Conservation (phyloP, 305 asterid species). For the Petunia hybrid region DNA sequence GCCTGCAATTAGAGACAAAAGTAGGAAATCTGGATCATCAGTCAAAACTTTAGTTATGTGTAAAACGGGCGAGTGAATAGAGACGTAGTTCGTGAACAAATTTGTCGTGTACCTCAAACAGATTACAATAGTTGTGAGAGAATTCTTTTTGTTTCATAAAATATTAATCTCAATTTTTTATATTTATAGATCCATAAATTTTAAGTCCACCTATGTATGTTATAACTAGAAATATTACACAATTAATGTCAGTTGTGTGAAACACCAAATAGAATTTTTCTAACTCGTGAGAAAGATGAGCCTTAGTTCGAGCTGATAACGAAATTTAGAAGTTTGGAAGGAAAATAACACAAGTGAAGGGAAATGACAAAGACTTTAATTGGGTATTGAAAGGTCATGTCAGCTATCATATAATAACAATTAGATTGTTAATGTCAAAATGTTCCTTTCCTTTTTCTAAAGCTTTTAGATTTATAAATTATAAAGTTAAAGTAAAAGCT, state of each 20-base stretch:
- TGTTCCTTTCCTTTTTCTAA: background rate
- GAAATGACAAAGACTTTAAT: background rate
- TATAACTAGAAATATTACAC: too few species aligned
- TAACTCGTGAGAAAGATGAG: background rate
- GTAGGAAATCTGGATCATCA: background rate
- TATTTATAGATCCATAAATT: too few species aligned
- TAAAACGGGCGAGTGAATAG: background rate
- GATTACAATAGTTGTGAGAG: too few species aligned
- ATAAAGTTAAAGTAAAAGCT: too few species aligned
- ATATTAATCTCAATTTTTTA: too few species aligned
- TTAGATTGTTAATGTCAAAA: background rate
- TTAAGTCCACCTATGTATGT: too few species aligned
- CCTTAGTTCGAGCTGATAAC: background rate
- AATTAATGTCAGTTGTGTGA: too few species aligned
- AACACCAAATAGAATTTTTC: too few species aligned
- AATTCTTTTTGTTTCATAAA: too few species aligned
- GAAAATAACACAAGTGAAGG: background rate
- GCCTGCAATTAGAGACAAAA: background rate
- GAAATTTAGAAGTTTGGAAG: background rate
- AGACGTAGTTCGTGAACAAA: background rate
- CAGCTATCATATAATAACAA: constrained; percentile 11
- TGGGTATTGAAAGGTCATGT: background rate
- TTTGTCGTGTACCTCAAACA: too few species aligned
- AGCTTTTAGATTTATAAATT: background rate
- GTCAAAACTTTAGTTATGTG: background rate